phyloP scores from a whole-genome alignment of 2,329 filamentous ascomycete species.

The Epichloe brachyelytri region DNA sequence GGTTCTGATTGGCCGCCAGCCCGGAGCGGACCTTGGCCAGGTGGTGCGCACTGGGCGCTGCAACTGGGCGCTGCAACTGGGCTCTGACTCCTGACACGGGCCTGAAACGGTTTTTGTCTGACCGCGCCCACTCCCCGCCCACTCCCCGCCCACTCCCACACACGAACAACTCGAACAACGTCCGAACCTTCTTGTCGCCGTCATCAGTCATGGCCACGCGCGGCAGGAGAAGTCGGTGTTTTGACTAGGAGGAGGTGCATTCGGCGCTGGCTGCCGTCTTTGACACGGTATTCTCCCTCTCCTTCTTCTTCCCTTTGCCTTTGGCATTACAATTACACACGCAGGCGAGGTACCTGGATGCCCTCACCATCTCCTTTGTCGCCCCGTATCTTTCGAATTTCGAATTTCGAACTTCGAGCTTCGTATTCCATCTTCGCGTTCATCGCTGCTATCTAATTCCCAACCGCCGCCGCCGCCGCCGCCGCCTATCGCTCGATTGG shows the following conservation, averaged over 20 bases:
- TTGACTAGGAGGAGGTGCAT: too few relatives aligned
- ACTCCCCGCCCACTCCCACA: background rate
- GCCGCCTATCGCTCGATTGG: too few relatives aligned
- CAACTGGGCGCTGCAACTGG: constrained; percentile 3
- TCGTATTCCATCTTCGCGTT: too few relatives aligned
- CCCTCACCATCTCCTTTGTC: background rate
- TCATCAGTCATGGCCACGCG: background rate
- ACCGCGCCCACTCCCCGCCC: background rate
- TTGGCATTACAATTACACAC: too few relatives aligned
- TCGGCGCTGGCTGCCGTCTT: background rate
- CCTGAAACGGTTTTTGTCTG: constrained; percentile 14
- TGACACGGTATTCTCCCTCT: constrained; percentile 4
- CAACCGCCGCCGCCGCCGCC: too few relatives aligned
- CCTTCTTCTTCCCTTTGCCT: background rate
- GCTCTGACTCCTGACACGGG: constrained; percentile 10
- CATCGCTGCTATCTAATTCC: too few relatives aligned
- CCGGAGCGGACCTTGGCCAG: constrained; percentile 8
- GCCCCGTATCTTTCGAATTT: too few relatives aligned
- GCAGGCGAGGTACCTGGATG: background rate
- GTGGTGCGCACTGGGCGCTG: constrained; percentile 8
- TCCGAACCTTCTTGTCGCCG: too few relatives aligned
- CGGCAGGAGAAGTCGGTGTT: too few relatives aligned
- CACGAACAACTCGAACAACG: too few relatives aligned
- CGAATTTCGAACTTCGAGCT: too few relatives aligned
- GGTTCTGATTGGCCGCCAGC: constrained; percentile 14